A percentile compares a stretch with the other conserved stretches of the same genome.
These are phyloP conservation scores for Suillus subalutaceus DNA, from an alignment of 768 basidiomycete species.

Conservation along the genomic window DNA sequence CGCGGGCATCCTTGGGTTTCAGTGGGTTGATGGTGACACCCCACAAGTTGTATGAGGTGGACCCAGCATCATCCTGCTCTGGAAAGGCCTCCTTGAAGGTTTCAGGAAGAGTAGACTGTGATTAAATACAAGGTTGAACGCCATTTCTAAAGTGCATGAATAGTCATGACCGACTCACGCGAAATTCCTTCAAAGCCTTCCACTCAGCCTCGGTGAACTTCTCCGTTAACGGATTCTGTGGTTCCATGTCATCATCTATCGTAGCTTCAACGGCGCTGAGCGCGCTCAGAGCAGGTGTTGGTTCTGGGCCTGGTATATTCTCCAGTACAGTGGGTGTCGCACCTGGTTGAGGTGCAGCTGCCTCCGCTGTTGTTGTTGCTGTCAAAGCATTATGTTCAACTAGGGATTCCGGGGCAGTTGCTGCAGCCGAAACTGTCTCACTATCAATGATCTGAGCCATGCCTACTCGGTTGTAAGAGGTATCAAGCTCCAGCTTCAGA, in stretches of 20 bases:
- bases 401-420: not conserved
- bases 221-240: constrained; percentile 69
- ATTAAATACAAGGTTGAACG: constrained; percentile 13
- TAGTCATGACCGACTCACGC: constrained; percentile 45
- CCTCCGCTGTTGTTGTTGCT: not conserved
- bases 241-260: constrained; percentile 44
- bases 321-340: constrained; percentile 9
- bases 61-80: constrained; percentile 54
- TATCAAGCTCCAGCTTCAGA: not conserved
- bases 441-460: constrained; percentile 7
- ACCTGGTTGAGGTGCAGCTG: constrained; percentile 13
- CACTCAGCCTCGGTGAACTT: constrained; percentile 76
- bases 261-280: not conserved
- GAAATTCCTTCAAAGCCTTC: constrained; percentile 66
- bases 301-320: not conserved
- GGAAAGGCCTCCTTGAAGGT: constrained; percentile 63
- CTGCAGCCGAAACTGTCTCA: constrained; percentile 7
- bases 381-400: constrained; percentile 5
- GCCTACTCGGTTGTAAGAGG: not conserved
- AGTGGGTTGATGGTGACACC: constrained; percentile 68
- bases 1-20: constrained; percentile 57
- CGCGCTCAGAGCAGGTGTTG: not conserved
- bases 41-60: constrained; percentile 64
- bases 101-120: constrained; percentile 46
- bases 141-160: not conserved